These are phyloP conservation scores for Mycena amicta DNA, from an alignment of 768 basidiomycete species.

Conservation along the genomic window DNA sequence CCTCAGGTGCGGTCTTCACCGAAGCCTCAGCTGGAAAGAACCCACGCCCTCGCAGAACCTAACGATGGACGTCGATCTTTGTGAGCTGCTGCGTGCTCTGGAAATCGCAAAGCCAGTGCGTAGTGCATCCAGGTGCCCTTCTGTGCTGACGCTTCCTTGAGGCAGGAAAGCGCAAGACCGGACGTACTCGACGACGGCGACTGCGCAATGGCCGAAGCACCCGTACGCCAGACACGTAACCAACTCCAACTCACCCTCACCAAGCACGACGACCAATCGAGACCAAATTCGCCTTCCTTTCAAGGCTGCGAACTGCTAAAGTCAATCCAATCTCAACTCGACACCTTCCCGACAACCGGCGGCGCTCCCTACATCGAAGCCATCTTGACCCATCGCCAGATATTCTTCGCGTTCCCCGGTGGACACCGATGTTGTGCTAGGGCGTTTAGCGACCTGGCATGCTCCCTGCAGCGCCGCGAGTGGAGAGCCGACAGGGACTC, in stretches of 20 bases:
- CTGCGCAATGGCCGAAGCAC: conserved; percentile 48
- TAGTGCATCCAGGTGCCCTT: conserved; percentile 5
- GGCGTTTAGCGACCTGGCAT: conserved; percentile 68
- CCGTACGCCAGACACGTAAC: conserved; percentile 35
- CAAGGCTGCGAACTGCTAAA: conserved; percentile 66
- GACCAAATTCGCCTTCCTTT: conserved; percentile 42
- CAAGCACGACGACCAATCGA: conserved; percentile 51
- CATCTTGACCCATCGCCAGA: conserved; percentile 77
- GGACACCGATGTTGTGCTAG: conserved; percentile 66
- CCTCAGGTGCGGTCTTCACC: neutral
- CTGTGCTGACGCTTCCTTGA: conserved; percentile 36
- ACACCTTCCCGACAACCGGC: conserved; percentile 57
- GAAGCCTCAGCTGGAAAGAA: neutral
- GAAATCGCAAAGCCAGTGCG: conserved; percentile 44
- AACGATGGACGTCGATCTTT: conserved; percentile 50
- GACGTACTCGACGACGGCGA: conserved; percentile 38
- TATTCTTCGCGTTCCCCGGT: conserved; percentile 60
- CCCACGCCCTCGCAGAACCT: conserved; percentile 4
- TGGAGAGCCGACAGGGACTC: conserved; percentile 74
- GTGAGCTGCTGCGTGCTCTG: conserved; percentile 54
- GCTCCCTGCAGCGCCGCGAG: conserved; percentile 59
- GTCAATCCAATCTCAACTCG: conserved; percentile 58
- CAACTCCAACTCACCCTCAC: neutral
- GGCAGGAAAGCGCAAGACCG: conserved; percentile 42
- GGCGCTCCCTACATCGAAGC: conserved; percentile 80